These are phyloP conservation scores for Phanerochaete sordida DNA, from an alignment of 768 basidiomycete species.

Conservation along the genomic window DNA sequence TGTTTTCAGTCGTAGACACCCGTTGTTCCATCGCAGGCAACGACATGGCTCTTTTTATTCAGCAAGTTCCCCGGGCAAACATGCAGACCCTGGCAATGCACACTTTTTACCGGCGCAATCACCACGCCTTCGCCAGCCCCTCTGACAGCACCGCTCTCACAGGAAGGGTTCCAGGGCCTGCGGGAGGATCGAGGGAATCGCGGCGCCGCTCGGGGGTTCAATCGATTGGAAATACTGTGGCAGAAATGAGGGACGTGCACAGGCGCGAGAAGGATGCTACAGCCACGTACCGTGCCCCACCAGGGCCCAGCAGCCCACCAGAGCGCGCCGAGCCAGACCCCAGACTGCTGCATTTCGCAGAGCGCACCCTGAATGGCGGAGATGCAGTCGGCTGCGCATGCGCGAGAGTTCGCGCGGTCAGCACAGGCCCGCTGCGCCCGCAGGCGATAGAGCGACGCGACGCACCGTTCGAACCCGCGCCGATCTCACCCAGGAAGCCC, in stretches of 20 bases:
- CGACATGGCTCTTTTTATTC: background rate
- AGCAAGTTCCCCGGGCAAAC: background rate
- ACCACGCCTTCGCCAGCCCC: background rate
- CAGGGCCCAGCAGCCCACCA: conserved; percentile 68
- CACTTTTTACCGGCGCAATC: background rate
- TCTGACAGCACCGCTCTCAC: conserved; percentile 24
- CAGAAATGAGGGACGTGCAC: background rate
- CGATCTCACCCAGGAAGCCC: conserved; percentile 64
- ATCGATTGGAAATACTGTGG: conserved; percentile 57
- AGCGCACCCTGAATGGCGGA: conserved; percentile 51
- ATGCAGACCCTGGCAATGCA: background rate
- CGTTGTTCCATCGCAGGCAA: too few species aligned
- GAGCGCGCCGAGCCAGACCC: conserved; percentile 52
- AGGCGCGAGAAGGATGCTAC: background rate
- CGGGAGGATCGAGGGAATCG: conserved; percentile 52
- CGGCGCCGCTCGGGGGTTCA: conserved; percentile 54
- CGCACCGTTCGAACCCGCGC: conserved; percentile 38
- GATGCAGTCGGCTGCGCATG: conserved; percentile 34
- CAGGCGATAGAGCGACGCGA: background rate
- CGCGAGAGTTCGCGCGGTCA: background rate
- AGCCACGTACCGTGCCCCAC: conserved; percentile 48
- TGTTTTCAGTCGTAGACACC: too few species aligned
- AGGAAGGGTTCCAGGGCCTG: conserved; percentile 54
- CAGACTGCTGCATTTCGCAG: conserved; percentile 54
- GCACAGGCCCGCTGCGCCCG: background rate